phyloP scores from a whole-genome alignment of 148 eudicot species.

The Rhododendron vialii region DNA sequence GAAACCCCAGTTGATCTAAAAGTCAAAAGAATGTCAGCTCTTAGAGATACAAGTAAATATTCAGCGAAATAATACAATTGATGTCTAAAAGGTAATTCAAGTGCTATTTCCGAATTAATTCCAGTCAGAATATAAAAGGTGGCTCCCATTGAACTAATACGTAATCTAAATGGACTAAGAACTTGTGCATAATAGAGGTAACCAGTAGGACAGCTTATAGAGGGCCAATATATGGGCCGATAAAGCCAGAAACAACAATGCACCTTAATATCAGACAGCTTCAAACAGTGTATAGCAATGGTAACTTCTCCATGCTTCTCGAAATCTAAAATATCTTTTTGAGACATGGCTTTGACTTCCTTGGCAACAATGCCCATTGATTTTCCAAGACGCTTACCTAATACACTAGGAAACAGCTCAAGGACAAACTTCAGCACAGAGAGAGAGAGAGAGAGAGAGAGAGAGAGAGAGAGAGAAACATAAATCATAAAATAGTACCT shows the following conservation, averaged over 20 bases:
- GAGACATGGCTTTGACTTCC: slow-evolving; percentile 84
- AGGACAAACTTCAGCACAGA: neutral
- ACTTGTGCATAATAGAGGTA: neutral
- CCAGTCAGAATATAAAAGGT: neutral
- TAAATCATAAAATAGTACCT: slow-evolving; percentile 38
- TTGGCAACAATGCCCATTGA: slow-evolving; percentile 90
- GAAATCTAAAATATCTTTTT: slow-evolving; percentile 73
- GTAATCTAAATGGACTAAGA: neutral
- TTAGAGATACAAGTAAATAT: neutral
- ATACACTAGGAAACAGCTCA: slow-evolving; percentile 40
- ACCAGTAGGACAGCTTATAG: neutral
- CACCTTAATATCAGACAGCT: slow-evolving; percentile 78
- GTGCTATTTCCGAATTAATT: neutral
- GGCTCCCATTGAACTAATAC: neutral
- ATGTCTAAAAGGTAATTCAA: neutral
- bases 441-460: neutral
- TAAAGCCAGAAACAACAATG: neutral
- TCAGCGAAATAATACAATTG: neutral
- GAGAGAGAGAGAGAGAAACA: neutral
- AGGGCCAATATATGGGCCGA: no score
- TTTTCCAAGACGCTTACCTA: slow-evolving; percentile 89
- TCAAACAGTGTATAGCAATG: slow-evolving; percentile 59
- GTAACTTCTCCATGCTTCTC: slow-evolving; percentile 76
- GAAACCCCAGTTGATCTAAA: slow-evolving; percentile 64
- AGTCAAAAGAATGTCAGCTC: slow-evolving; percentile 11